Conservation (phyloP, 176 grass and related monocot species). For the Themeda triandra region DNA sequence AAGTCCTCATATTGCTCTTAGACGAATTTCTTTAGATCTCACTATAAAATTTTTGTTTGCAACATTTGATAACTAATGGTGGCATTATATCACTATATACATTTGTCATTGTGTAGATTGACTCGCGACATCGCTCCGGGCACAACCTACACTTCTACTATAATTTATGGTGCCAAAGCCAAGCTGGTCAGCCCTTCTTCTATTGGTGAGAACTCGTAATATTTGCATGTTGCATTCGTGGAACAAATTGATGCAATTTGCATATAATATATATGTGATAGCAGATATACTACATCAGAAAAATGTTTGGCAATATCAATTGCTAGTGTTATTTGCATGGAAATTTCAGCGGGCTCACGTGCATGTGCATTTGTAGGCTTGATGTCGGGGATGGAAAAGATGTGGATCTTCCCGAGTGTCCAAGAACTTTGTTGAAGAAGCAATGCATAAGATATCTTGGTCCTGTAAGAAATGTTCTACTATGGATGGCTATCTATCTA, state of each 20-base stretch:
- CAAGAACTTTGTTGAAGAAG: constrained; percentile 62
- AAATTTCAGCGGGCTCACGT: neutral
- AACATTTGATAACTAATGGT: neutral
- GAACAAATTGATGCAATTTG: neutral
- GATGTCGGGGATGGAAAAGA: constrained; percentile 84
- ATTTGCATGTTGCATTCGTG: neutral
- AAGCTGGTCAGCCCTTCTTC: constrained; percentile 90
- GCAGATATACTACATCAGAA: neutral
- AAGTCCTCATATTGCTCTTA: neutral
- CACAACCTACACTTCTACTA: constrained; percentile 93
- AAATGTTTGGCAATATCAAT: neutral
- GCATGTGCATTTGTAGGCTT: constrained; percentile 51
- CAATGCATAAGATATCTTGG: constrained; percentile 93
- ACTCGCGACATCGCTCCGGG: constrained; percentile 82
- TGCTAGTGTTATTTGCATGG: neutral
- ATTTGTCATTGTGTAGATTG: constrained; percentile 53
- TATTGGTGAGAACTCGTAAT: constrained; percentile 65
- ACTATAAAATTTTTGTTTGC: neutral
- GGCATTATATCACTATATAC: neutral
- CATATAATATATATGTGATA: neutral
- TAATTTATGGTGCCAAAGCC: constrained; percentile 62
- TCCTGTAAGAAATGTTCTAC: constrained; percentile 60
- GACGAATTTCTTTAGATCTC: neutral
- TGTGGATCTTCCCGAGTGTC: constrained; percentile 66
- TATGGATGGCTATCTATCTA: neutral